Base-by-base conservation (phyloP, 345 rosid genomes). In the Iberis pinnata region DNA sequence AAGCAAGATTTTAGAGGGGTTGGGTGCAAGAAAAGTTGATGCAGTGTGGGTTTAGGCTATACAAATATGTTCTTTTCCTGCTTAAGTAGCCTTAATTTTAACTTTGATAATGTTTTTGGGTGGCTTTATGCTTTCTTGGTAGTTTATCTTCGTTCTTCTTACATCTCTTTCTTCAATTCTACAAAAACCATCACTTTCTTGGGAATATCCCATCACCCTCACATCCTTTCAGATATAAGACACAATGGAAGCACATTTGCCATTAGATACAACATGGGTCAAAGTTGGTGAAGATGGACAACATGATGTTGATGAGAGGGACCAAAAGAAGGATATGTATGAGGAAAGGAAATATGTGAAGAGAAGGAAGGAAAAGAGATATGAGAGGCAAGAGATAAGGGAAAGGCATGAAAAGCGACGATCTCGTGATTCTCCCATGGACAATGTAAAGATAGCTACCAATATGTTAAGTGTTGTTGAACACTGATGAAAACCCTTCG, bases 11-110 rank as follows among this genome's bases (percentile, higher is more conserved):
- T 73, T 44, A 18, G 98, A 90, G 76, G 98, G 87, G 68, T 53
- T 90, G 70, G 98, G 96, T 39, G 89, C 78, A 18, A 95, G 98
- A 53, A 89, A 87, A 60, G 82, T 93, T 26, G 98, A 87, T 54
- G 95, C 93, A 15, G 84, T 93, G 15, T 77, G 73, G 68, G 95
- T 90, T 38, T 71, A 84, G 98, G 98, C 60, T 88, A 77, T 63
- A 63, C 98, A 48, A 90, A 73, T 33, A 14, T 17, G 2, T 26
- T 44, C 48, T 19, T 46, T 25, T 4, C 9, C 9, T 9, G n/a
- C n/a, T n/a, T n/a, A n/a, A n/a, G n/a, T n/a, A n/a, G n/a, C n/a
- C n/a, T n/a, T n/a, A n/a, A n/a, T n/a, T n/a, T n/a, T n/a, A n/a
- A n/a, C n/a, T n/a, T n/a, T n/a, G n/a, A n/a, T n/a, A n/a, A n/a